These are phyloP conservation scores for Rhizopus microsporus DNA, from an alignment of 371 early-diverging fungal species.

Conservation along the genomic window DNA sequence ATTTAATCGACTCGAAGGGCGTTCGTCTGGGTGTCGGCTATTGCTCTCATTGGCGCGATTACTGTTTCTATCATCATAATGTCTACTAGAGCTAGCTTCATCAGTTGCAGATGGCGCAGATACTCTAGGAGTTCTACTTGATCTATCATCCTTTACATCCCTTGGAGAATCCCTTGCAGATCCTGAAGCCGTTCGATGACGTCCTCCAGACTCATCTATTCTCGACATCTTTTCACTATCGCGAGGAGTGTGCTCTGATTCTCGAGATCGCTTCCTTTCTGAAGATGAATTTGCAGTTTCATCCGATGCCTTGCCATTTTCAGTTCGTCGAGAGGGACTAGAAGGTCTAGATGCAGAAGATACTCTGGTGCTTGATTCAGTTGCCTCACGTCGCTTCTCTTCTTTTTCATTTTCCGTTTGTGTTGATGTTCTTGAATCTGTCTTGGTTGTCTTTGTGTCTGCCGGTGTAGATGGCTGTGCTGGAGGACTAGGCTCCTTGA, in stretches of 20 bases:
- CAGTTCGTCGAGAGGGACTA: conserved; percentile 11
- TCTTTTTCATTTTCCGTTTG: background rate
- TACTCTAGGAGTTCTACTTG: background rate
- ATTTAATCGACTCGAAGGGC: background rate
- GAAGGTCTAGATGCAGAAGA: background rate
- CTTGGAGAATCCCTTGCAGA: conserved; percentile 12
- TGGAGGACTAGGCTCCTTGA: conserved; percentile 18
- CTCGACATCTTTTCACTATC: conserved; percentile 1
- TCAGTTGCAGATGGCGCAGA: background rate
- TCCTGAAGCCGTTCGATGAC: conserved; percentile 7
- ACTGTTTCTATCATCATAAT: background rate
- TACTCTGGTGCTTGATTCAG: background rate
- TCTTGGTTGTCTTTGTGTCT: background rate
- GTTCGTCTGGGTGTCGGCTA: background rate
- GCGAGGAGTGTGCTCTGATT: background rate
- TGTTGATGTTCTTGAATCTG: background rate
- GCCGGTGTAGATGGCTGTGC: conserved; percentile 1
- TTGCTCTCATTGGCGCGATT: background rate
- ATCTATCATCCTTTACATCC: conserved; percentile 6
- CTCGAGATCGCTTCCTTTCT: conserved; percentile 16
- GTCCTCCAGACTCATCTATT: conserved; percentile 14
- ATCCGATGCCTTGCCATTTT: background rate
- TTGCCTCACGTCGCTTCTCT: background rate
- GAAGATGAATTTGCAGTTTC: background rate
- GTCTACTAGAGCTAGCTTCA: too few relatives aligned